These are phyloP conservation scores for Cornus suecica DNA, from an alignment of 148 eudicot species.

Conservation along the genomic window DNA sequence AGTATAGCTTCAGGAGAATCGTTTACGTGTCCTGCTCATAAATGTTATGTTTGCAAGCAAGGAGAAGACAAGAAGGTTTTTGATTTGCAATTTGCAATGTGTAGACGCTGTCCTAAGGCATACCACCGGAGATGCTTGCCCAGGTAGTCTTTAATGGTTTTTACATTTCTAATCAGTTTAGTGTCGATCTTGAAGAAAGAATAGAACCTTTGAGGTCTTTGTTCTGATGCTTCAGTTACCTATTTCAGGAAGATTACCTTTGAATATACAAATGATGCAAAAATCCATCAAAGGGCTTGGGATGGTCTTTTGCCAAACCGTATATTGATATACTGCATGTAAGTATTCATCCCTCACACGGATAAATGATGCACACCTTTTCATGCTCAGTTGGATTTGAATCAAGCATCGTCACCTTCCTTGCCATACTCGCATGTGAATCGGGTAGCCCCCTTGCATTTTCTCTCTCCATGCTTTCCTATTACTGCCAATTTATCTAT, in stretches of 20 bases:
- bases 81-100: constrained; percentile 73
- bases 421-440: no score
- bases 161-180: background rate
- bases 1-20: constrained; percentile 62
- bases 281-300: constrained; percentile 66
- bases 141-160: constrained; percentile 32
- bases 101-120: constrained; percentile 89
- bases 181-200: background rate
- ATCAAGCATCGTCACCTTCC: no score
- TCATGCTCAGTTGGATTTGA: no score
- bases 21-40: constrained; percentile 72
- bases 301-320: constrained; percentile 64
- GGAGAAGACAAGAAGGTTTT: constrained; percentile 47
- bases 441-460: no score
- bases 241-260: constrained; percentile 47
- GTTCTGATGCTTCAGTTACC: constrained; percentile 1
- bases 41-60: constrained; percentile 53
- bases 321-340: constrained; percentile 78
- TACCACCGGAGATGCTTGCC: constrained; percentile 90
- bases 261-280: constrained; percentile 20
- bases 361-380: no score
- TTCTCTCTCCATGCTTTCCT: no score
- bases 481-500: no score
- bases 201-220: background rate
- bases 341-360: constrained; percentile 17